Percentiles rank a stretch among this genome's conserved stretches.
Evolutionary conservation across 1,284 basidiomycete genomes (phyloP).

Genomic region (Cutaneotrichosporon cyanovorans): DNA sequence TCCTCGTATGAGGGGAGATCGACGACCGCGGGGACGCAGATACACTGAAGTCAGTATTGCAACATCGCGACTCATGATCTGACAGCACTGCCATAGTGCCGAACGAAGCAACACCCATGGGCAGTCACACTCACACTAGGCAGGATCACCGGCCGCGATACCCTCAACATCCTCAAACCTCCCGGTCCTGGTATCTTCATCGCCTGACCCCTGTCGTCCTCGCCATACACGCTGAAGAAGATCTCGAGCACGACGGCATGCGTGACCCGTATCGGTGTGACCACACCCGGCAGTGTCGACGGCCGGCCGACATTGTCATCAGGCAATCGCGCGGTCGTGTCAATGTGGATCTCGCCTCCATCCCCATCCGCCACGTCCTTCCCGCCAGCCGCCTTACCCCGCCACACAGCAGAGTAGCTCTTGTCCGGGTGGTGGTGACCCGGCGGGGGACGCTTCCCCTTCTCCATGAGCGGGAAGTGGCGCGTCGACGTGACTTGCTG

Average conservation of each 20-base stretch:
- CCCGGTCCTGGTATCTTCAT: slow-evolving; percentile 27
- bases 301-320: slow-evolving; percentile 32
- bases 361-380: slow-evolving; percentile 11
- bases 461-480: slow-evolving; percentile 12
- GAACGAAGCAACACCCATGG: no score
- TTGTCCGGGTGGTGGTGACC: slow-evolving; percentile 14
- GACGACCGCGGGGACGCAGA: slow-evolving; percentile 13
- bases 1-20: slow-evolving; percentile 13
- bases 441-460: slow-evolving; percentile 14
- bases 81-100: no score
- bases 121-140: slow-evolving; percentile 28
- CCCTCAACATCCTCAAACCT: slow-evolving; percentile 35
- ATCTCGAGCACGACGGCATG: slow-evolving; percentile 39
- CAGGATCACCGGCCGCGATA: slow-evolving; percentile 31
- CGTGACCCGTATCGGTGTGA: slow-evolving; percentile 40
- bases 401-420: slow-evolving; percentile 22
- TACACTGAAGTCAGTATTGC: slow-evolving; percentile 2
- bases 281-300: slow-evolving; percentile 25
- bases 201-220: slow-evolving; percentile 21
- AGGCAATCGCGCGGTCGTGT: slow-evolving; percentile 26
- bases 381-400: slow-evolving; percentile 16
- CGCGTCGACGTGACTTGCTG: slow-evolving; percentile 12
- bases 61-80: no score
- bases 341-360: slow-evolving; percentile 11
- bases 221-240: slow-evolving; percentile 40